These are phyloP conservation scores for Botryotinia calthae DNA, from an alignment of 2,329 filamentous ascomycete genomes.

Conservation along the genomic window DNA sequence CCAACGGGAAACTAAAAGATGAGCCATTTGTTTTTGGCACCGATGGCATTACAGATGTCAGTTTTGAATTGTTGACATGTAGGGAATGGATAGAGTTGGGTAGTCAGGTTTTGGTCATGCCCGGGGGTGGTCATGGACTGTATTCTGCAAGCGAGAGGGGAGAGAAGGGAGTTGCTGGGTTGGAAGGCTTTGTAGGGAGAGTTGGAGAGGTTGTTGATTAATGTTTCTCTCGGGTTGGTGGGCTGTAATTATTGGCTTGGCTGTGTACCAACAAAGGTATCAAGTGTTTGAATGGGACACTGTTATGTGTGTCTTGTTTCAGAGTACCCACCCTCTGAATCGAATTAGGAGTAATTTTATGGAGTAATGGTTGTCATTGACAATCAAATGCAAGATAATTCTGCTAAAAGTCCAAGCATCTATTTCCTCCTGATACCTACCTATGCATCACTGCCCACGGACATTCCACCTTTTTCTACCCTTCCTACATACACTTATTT, in stretches of 20 bases:
- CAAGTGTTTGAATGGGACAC: neutral
- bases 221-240: slow-evolving; percentile 20
- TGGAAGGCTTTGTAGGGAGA: slow-evolving; percentile 71
- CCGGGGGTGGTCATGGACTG: slow-evolving; percentile 63
- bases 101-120: slow-evolving; percentile 67
- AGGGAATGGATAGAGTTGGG: slow-evolving; percentile 73
- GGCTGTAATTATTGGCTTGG: neutral
- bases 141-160: slow-evolving; percentile 54
- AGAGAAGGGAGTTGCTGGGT: slow-evolving; percentile 54
- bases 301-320: neutral
- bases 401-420: too few relatives aligned
- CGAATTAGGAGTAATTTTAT: neutral
- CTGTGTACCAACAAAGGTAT: neutral
- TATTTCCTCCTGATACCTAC: too few relatives aligned
- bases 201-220: slow-evolving; percentile 61
- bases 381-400: neutral
- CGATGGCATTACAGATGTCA: slow-evolving; percentile 49
- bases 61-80: slow-evolving; percentile 65
- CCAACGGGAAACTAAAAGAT: slow-evolving; percentile 34
- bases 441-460: too few relatives aligned
- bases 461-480: too few relatives aligned
- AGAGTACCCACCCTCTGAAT: neutral
- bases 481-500: too few relatives aligned
- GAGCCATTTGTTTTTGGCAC: slow-evolving; percentile 41
- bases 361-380: neutral